These are phyloP conservation scores for Hortaea werneckii DNA, from an alignment of 2,329 filamentous ascomycete genomes.

Conservation along the genomic window DNA sequence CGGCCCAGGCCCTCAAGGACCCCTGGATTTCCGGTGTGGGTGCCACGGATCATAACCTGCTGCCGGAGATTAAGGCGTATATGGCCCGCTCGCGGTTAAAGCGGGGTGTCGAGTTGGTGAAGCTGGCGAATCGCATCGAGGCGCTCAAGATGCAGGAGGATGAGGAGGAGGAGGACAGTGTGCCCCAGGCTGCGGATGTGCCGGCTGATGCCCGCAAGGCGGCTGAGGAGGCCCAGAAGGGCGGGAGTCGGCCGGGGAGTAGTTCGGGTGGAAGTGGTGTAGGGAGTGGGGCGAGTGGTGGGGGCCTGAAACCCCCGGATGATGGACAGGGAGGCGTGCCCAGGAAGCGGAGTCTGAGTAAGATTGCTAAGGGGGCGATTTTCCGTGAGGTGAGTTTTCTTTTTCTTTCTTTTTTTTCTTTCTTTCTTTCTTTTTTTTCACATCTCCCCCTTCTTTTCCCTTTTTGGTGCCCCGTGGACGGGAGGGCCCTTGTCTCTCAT, in stretches of 20 bases:
- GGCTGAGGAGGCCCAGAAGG: conserved; percentile 35
- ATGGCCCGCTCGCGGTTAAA: conserved; percentile 84
- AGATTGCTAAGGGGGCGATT: conserved; percentile 58
- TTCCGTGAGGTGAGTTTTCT: conserved; percentile 64
- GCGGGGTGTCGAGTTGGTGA: conserved; percentile 91
- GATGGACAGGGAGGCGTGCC: conserved; percentile 18
- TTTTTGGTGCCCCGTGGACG: no score
- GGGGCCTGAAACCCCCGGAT: conserved; percentile 14
- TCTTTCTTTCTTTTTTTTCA: no score
- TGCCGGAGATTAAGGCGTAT: conserved; percentile 93
- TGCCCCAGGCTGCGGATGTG: conserved; percentile 47
- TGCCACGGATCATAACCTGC: conserved; percentile 88
- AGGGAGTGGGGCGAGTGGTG: conserved; percentile 3
- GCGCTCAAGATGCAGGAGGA: conserved; percentile 89
- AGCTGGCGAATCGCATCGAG: conserved; percentile 90
- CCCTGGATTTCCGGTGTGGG: conserved; percentile 80
- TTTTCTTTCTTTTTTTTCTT: no score
- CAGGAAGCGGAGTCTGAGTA: conserved; percentile 45
- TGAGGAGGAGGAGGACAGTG: conserved; percentile 67
- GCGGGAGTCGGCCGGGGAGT: no score
- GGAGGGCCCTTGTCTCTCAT: no score
- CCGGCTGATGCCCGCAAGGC: conserved; percentile 52
- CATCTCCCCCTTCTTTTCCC: no score
- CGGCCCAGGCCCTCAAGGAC: conserved; percentile 29
- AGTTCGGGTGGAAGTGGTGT: no score